phyloP scores from a whole-genome alignment of 1,284 basidiomycete genomes.

The Ganoderma lucidum region DNA sequence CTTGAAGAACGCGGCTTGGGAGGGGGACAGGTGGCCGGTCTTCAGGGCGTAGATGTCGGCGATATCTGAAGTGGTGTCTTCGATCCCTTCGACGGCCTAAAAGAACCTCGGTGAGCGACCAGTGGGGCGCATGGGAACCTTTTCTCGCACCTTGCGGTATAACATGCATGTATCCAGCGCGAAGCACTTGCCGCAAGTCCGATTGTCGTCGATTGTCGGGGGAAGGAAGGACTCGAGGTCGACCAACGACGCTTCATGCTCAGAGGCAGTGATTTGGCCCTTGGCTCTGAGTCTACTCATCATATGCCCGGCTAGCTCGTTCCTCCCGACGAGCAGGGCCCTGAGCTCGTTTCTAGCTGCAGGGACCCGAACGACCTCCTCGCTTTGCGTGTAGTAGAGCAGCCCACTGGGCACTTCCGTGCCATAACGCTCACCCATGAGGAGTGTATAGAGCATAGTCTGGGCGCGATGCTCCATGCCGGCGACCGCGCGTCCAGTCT shows the following conservation, averaged over 20 bases:
- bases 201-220: conserved; percentile 84
- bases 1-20: conserved; percentile 84
- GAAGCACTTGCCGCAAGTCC: conserved; percentile 86
- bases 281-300: conserved; percentile 44
- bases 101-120: conserved; percentile 14
- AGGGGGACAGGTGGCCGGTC: conserved; percentile 79
- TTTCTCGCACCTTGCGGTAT: conserved; percentile 76
- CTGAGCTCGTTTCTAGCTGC: conserved; percentile 85
- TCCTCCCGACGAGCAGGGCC: conserved; percentile 83
- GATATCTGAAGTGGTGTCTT: conserved; percentile 70
- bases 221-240: conserved; percentile 73
- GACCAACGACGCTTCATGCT: conserved; percentile 15
- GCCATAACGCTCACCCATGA: conserved; percentile 91
- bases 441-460: conserved; percentile 95
- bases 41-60: conserved; percentile 81
- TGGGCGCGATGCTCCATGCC: conserved; percentile 96
- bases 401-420: conserved; percentile 77
- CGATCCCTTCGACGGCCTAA: conserved; percentile 76
- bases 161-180: conserved; percentile 91
- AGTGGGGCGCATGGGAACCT: conserved; percentile 8
- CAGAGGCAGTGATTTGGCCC: conserved; percentile 36
- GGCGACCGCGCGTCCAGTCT: conserved; percentile 85
- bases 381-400: conserved; percentile 93
- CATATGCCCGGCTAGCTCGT: conserved; percentile 87
- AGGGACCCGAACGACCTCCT: conserved; percentile 87